Evolutionary conservation across 1,284 basidiomycete genomes (phyloP).

Genomic region (Bondarzewia mesenterica): DNA sequence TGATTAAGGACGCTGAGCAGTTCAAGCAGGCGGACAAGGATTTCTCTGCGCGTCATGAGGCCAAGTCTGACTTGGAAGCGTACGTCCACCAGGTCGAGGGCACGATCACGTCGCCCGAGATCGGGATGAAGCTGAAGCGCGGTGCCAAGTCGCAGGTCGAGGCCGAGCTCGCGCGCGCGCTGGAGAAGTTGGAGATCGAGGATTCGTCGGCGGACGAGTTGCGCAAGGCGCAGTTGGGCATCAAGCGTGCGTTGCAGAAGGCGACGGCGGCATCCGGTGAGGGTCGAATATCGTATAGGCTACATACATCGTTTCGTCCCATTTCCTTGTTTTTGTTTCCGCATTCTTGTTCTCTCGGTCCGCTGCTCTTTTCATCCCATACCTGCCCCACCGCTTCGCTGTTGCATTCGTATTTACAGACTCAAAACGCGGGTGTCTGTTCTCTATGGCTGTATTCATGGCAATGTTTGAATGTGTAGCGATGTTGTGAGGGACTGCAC

Average conservation of each 20-base stretch:
- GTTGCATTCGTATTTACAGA: slow-evolving; percentile 1
- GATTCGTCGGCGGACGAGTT: slow-evolving; percentile 88
- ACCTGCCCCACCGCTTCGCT: slow-evolving; percentile 6
- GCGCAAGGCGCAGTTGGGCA: slow-evolving; percentile 85
- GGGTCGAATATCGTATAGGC: too few relatives aligned
- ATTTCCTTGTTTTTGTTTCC: slow-evolving; percentile 1
- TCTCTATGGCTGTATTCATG: slow-evolving; percentile 24
- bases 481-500: neutral
- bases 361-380: neutral
- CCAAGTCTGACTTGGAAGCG: slow-evolving; percentile 92
- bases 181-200: slow-evolving; percentile 96
- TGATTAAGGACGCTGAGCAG: slow-evolving; percentile 97
- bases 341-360: slow-evolving; percentile 8
- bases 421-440: neutral
- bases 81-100: slow-evolving; percentile 93
- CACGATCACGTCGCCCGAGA: slow-evolving; percentile 90
- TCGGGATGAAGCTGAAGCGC: slow-evolving; percentile 95
- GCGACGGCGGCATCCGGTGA: slow-evolving; percentile 80
- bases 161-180: slow-evolving; percentile 89
- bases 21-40: slow-evolving; percentile 97
- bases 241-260: slow-evolving; percentile 95
- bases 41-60: slow-evolving; percentile 92
- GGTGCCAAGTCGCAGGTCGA: slow-evolving; percentile 90
- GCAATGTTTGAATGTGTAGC: slow-evolving; percentile 16
- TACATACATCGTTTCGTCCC: too few relatives aligned